Evolutionary conservation across 1,284 basidiomycete species (phyloP).

Genomic region (Moesziomyces globuligerus): DNA sequence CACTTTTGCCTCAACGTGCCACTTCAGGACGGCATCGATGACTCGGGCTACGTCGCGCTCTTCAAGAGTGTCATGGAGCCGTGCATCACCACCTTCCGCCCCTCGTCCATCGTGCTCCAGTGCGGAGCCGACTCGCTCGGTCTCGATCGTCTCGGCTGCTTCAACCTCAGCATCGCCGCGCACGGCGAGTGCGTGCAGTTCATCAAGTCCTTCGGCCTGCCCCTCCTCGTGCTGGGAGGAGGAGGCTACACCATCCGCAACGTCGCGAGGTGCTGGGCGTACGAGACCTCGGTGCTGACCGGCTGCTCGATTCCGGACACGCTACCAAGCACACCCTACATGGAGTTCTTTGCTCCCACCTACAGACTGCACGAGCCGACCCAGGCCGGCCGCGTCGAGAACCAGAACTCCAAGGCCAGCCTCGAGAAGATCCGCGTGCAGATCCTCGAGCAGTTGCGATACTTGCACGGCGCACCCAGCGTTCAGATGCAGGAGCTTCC

Average conservation of each 20-base stretch:
- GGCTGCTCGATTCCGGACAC: conserved; percentile 80
- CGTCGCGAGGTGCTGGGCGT: conserved; percentile 97
- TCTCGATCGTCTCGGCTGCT: conserved; percentile 91
- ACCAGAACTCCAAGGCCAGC: conserved; percentile 79
- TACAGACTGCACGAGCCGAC: conserved; percentile 93
- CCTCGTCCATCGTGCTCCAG: conserved; percentile 91
- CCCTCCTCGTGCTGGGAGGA: conserved; percentile 88
- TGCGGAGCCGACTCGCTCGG: conserved; percentile 97
- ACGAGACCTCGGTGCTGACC: conserved; percentile 89
- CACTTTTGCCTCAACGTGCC: conserved; percentile 97
- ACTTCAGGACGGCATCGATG: conserved; percentile 94
- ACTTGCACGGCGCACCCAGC: conserved; percentile 92
- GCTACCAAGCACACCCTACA: conserved; percentile 88
- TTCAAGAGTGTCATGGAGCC: conserved; percentile 98
- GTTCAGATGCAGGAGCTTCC: conserved; percentile 97
- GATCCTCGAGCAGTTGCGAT: conserved; percentile 89
- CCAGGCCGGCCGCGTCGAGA: conserved; percentile 84
- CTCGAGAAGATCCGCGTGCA: conserved; percentile 86
- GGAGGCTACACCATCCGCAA: conserved; percentile 92
- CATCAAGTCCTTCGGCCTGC: conserved; percentile 89
- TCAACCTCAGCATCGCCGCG: conserved; percentile 98
- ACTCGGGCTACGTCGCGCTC: conserved; percentile 91
- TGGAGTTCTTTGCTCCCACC: conserved; percentile 90
- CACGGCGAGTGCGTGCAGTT: conserved; percentile 98
- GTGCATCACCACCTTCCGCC: conserved; percentile 87